phyloP scores from a whole-genome alignment of 768 basidiomycete genomes.

The Inosperma sp. region DNA sequence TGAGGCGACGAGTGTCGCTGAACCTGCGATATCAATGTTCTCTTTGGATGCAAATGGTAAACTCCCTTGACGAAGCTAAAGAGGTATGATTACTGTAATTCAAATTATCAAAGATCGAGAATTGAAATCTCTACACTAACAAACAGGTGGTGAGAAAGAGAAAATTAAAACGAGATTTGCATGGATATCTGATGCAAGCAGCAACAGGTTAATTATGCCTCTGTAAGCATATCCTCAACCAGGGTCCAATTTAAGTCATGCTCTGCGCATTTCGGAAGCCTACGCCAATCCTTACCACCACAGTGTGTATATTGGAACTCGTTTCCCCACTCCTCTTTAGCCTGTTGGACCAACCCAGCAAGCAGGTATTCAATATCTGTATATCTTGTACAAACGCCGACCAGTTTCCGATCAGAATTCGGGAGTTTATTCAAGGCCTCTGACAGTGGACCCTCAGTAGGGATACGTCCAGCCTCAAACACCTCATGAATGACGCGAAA shows the following conservation, averaged over 20 bases:
- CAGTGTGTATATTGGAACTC: neutral
- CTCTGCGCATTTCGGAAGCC: neutral
- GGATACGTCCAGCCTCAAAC: neutral
- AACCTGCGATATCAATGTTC: no score
- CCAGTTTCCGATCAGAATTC: neutral
- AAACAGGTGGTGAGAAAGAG: no score
- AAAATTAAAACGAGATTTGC: no score
- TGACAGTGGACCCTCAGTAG: neutral
- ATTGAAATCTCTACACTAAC: no score
- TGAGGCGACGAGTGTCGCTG: no score
- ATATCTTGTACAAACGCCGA: neutral
- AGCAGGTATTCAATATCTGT: neutral
- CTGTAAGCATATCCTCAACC: neutral
- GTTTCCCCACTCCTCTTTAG: neutral
- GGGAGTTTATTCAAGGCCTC: neutral
- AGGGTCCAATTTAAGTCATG: neutral
- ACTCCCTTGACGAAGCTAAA: no score
- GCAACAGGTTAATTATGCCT: no score
- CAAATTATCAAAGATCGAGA: no score
- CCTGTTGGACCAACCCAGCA: neutral
- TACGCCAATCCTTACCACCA: neutral
- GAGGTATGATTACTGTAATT: no score
- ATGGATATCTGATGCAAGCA: no score
- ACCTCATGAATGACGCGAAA: neutral
- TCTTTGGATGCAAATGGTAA: no score